Conservation (phyloP, 176 grass and related monocot species). For the Musa acuminata region DNA sequence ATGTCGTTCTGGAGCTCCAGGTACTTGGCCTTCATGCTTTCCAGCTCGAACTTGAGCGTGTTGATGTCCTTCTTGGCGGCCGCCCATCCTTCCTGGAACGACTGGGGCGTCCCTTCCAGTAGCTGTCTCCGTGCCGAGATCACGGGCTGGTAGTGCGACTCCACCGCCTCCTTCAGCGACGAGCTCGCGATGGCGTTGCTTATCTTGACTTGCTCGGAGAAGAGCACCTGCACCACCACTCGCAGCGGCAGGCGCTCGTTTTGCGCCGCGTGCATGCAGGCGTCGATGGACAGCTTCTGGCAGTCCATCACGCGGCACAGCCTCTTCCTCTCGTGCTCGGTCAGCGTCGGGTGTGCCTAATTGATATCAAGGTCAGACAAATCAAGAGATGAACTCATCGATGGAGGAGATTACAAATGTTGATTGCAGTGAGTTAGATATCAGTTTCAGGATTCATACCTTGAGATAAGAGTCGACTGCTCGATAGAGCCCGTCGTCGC, state of each 20-base stretch:
- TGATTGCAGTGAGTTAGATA: no score
- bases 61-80: constrained; percentile 99
- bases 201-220: constrained; percentile 96
- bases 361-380: no score
- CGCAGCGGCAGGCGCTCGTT: constrained; percentile 96
- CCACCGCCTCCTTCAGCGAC: constrained; percentile 18
- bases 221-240: constrained; percentile 95
- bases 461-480: constrained; percentile 99
- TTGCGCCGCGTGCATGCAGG: constrained; percentile 96
- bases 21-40: constrained; percentile 97
- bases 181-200: constrained; percentile 74
- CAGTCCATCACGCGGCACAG: constrained; percentile 96
- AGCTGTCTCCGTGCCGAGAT: constrained; percentile 52
- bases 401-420: no score
- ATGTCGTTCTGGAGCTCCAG: constrained; percentile 91
- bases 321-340: constrained; percentile 87
- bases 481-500: constrained; percentile 88
- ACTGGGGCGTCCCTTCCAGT: constrained; percentile 85
- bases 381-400: no score
- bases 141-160: constrained; percentile 14
- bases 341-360: constrained; percentile 77
- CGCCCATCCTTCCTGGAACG: constrained; percentile 95
- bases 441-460: constrained; percentile 8
- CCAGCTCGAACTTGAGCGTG: constrained; percentile 98
- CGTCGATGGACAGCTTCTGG: constrained; percentile 98